Percentiles rank a stretch among this genome's conserved stretches.
These are phyloP conservation scores for Debaryomyces sp. DNA, from an alignment of 1,139 yeast genomes.

Conservation along the genomic window DNA sequence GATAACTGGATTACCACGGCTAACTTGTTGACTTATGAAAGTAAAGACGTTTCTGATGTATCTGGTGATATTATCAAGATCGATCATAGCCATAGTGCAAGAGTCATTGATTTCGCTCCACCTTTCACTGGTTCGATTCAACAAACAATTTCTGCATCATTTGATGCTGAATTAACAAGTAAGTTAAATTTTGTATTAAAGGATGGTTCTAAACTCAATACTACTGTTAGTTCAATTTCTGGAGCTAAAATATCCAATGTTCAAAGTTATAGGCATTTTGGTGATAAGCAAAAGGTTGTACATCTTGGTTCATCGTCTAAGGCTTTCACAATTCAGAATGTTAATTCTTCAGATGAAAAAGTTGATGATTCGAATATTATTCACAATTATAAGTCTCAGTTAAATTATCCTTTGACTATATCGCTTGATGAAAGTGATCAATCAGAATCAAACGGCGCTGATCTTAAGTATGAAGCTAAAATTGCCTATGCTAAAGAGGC, in stretches of 20 bases:
- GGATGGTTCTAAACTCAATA: slow-evolving; percentile 33
- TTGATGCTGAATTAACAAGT: slow-evolving; percentile 32
- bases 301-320: slow-evolving; percentile 27
- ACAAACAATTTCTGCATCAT: slow-evolving; percentile 39
- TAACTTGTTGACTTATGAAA: slow-evolving; percentile 66
- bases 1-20: slow-evolving; percentile 73
- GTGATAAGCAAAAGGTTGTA: slow-evolving; percentile 34
- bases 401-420: slow-evolving; percentile 28
- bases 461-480: slow-evolving; percentile 22
- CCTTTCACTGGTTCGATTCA: slow-evolving; percentile 36
- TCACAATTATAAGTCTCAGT: slow-evolving; percentile 18
- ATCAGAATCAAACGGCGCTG: slow-evolving; percentile 15
- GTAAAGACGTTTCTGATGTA: slow-evolving; percentile 35
- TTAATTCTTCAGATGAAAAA: slow-evolving; percentile 13
- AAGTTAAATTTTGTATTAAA: slow-evolving; percentile 34
- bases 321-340: slow-evolving; percentile 21
- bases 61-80: slow-evolving; percentile 40
- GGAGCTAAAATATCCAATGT: slow-evolving; percentile 35
- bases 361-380: slow-evolving; percentile 13
- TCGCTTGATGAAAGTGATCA: slow-evolving; percentile 9
- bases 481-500: slow-evolving; percentile 19
- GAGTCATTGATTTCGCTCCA: slow-evolving; percentile 23
- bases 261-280: slow-evolving; percentile 31
- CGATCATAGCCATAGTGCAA: slow-evolving; percentile 21
- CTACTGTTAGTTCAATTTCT: slow-evolving; percentile 30